Evolutionary conservation across 257 asterid species (phyloP).

Genomic region (Rehmannia glutinosa): DNA sequence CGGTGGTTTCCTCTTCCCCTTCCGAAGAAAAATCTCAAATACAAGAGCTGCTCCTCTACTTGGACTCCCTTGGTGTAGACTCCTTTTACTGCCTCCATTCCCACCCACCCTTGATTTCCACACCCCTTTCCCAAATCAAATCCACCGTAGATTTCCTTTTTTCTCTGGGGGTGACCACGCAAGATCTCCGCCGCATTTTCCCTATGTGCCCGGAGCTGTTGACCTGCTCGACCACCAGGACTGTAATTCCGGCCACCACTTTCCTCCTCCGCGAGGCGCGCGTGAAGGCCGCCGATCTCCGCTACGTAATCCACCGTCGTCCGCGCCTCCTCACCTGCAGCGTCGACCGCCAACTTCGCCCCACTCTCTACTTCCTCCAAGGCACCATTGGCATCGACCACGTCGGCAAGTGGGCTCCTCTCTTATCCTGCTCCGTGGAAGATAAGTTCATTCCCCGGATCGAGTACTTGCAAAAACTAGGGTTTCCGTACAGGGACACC

Average conservation of each 20-base stretch:
- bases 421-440: slow-evolving; percentile 79
- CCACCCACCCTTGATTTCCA: slow-evolving; percentile 53
- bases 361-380: slow-evolving; percentile 80
- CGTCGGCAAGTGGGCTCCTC: slow-evolving; percentile 52
- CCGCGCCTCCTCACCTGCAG: slow-evolving; percentile 68
- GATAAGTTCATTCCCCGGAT: slow-evolving; percentile 71
- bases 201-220: slow-evolving; percentile 82
- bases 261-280: slow-evolving; percentile 84
- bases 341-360: slow-evolving; percentile 65
- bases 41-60: slow-evolving; percentile 64
- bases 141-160: slow-evolving; percentile 59
- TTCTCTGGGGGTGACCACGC: slow-evolving; percentile 47
- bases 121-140: slow-evolving; percentile 54
- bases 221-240: slow-evolving; percentile 38
- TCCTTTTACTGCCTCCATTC: slow-evolving; percentile 54
- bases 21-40: slow-evolving; percentile 17
- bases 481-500: slow-evolving; percentile 55
- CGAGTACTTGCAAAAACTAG: slow-evolving; percentile 69
- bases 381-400: slow-evolving; percentile 69
- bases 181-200: slow-evolving; percentile 66
- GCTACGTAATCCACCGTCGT: slow-evolving; percentile 76
- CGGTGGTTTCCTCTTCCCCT: slow-evolving; percentile 22
- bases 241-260: slow-evolving; percentile 58
- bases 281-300: slow-evolving; percentile 48
- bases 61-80: slow-evolving; percentile 82